Percentiles rank a stretch among this genome's conserved stretches.
Conservation (phyloP, 2,329 filamentous ascomycete species). For the Diaporthe sp. region DNA sequence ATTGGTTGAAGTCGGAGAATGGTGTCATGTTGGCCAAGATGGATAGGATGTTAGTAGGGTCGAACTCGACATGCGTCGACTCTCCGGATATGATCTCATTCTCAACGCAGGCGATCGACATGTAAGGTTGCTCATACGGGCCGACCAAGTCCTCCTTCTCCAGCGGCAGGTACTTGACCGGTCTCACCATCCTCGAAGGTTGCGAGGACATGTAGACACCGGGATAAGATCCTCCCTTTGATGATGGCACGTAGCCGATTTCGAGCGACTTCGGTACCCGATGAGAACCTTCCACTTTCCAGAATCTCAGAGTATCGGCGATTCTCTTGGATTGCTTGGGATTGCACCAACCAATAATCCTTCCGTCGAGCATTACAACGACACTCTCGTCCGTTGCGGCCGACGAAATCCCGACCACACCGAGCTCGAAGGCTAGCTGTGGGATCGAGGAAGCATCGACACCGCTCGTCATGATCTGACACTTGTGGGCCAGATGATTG, state of each 20-base stretch:
- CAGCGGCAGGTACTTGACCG: slow-evolving; percentile 90
- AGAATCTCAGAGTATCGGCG: slow-evolving; percentile 88
- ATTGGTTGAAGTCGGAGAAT: slow-evolving; percentile 99
- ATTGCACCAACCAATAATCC: slow-evolving; percentile 89
- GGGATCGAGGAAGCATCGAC: slow-evolving; percentile 82
- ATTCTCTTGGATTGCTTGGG: slow-evolving; percentile 85
- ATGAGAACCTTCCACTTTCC: slow-evolving; percentile 92
- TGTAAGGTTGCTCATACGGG: slow-evolving; percentile 95
- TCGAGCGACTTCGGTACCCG: slow-evolving; percentile 86
- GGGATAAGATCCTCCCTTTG: slow-evolving; percentile 92
- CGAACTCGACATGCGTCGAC: slow-evolving; percentile 92
- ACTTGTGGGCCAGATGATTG: slow-evolving; percentile 96
- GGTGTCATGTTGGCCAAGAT: slow-evolving; percentile 99
- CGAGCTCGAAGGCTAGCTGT: slow-evolving; percentile 79
- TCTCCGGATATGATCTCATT: slow-evolving; percentile 88
- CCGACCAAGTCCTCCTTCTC: slow-evolving; percentile 90
- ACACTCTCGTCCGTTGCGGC: slow-evolving; percentile 86
- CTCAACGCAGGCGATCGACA: slow-evolving; percentile 95
- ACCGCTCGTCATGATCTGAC: slow-evolving; percentile 82
- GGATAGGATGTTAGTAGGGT: slow-evolving; percentile 95
- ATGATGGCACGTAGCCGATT: slow-evolving; percentile 90
- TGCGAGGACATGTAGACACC: slow-evolving; percentile 94
- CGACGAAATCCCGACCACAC: slow-evolving; percentile 79
- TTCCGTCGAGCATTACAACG: slow-evolving; percentile 89
- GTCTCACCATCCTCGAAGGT: slow-evolving; percentile 86